Percentiles rank a stretch among this genome's conserved stretches.
These are phyloP conservation scores for Clonostachys rosea DNA, from an alignment of 2,329 filamentous ascomycete genomes.

Conservation along the genomic window DNA sequence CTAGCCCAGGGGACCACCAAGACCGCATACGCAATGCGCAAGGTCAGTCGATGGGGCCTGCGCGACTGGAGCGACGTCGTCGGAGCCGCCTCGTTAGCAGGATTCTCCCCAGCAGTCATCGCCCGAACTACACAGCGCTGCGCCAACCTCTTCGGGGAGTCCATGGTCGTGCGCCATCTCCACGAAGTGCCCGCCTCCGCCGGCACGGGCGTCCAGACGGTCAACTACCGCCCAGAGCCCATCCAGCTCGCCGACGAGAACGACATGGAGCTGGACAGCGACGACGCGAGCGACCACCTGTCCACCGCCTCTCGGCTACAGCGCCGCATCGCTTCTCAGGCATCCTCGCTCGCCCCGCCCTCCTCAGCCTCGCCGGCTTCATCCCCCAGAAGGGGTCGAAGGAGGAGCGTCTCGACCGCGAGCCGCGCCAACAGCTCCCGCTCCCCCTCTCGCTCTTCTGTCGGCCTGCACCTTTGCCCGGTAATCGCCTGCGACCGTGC, in stretches of 20 bases:
- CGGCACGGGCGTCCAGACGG: constrained; percentile 12
- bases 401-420: constrained; percentile 9
- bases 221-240: constrained; percentile 20
- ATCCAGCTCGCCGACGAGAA: constrained; percentile 13
- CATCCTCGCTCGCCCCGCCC: constrained; percentile 15
- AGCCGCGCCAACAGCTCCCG: constrained; percentile 2
- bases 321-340: constrained; percentile 20
- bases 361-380: constrained; percentile 9
- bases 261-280: constrained; percentile 11
- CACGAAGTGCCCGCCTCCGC: constrained; percentile 19
- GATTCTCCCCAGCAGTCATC: constrained; percentile 62
- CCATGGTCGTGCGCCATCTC: constrained; percentile 62
- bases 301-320: constrained; percentile 9
- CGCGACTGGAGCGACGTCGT: constrained; percentile 86
- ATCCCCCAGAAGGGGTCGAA: constrained; percentile 10
- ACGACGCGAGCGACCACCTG: constrained; percentile 4
- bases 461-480: constrained; percentile 27
- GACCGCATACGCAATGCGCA: background rate
- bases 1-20: background rate
- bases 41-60: constrained; percentile 23
- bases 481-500: constrained; percentile 28
- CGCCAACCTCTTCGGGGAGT: constrained; percentile 67
- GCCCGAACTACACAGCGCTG: constrained; percentile 70
- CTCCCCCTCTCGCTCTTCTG: constrained; percentile 20
- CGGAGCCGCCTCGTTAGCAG: constrained; percentile 69